A percentile compares a stretch with the other conserved stretches of the same genome.
Conservation (phyloP, 2,329 filamentous ascomycete genomes). For the Aspergillus vadensis region DNA sequence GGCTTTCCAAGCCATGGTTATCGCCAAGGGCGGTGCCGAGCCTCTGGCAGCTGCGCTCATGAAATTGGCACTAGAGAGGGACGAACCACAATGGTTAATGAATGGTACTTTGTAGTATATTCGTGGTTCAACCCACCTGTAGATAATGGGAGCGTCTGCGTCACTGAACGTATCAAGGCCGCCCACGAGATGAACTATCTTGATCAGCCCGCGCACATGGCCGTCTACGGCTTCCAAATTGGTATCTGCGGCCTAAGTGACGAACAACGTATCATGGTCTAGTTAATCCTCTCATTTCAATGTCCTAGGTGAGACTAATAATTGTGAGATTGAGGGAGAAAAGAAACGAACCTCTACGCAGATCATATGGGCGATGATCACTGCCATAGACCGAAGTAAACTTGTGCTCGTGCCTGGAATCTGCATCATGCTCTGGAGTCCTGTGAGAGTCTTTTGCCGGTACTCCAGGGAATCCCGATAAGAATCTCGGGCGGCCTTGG, state of each 20-base stretch:
- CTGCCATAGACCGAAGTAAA: background rate
- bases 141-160: background rate
- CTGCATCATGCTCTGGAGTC: background rate
- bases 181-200: background rate
- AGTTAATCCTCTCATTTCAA: background rate
- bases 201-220: background rate
- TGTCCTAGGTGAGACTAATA: no score
- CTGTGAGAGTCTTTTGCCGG: background rate
- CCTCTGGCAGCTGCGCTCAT: background rate
- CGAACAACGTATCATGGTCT: no score
- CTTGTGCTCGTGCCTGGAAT: no score
- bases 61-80: background rate
- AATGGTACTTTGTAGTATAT: background rate
- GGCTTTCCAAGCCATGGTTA: background rate
- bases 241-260: background rate
- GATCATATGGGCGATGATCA: background rate
- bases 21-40: background rate
- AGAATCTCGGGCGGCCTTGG: background rate
- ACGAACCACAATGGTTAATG: background rate
- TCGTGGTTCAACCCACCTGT: background rate
- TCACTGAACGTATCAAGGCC: background rate
- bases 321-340: no score
- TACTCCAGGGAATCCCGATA: background rate
- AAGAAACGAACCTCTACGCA: background rate
- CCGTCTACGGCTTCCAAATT: background rate